phyloP scores from a whole-genome alignment of 805 yeast genomes.

The Blastobotrys muscicola region DNA sequence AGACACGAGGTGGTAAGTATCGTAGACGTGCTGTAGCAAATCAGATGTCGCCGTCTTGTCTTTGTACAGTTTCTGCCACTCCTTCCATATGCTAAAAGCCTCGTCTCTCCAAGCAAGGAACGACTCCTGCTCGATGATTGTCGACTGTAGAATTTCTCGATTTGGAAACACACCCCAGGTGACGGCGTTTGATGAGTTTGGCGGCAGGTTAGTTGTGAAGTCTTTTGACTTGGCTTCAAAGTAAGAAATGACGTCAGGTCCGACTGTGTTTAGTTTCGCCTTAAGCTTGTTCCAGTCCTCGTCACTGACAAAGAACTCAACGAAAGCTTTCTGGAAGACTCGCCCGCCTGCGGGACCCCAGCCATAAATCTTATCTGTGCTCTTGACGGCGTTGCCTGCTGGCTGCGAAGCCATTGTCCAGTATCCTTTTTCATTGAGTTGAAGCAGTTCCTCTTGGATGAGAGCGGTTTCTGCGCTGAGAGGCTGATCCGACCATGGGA shows the following conservation, averaged over 20 bases:
- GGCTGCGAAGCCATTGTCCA: constrained; percentile 96
- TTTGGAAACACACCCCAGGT: constrained; percentile 98
- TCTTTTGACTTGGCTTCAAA: constrained; percentile 42
- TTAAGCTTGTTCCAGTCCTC: constrained; percentile 57
- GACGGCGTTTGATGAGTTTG: constrained; percentile 60
- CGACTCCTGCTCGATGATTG: constrained; percentile 85
- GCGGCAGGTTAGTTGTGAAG: constrained; percentile 52
- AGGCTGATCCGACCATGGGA: constrained; percentile 90
- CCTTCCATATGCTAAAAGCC: constrained; percentile 81
- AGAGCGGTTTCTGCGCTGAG: constrained; percentile 83
- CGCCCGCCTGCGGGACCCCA: constrained; percentile 94
- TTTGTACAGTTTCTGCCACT: constrained; percentile 81
- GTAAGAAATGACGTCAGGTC: constrained; percentile 50
- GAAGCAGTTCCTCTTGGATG: constrained; percentile 83
- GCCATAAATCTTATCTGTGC: constrained; percentile 83
- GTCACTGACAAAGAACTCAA: constrained; percentile 77
- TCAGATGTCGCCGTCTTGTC: constrained; percentile 41
- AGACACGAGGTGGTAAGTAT: constrained; percentile 67
- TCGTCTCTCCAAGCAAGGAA: constrained; percentile 96
- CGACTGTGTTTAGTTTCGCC: constrained; percentile 36
- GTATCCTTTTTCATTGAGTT: constrained; percentile 61
- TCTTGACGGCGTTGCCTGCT: constrained; percentile 68
- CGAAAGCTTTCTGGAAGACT: constrained; percentile 87
- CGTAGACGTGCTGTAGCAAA: constrained; percentile 51
- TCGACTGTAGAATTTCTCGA: constrained; percentile 82